Conservation (phyloP, 345 rosid genomes). For the Tarenaya hassleriana region DNA sequence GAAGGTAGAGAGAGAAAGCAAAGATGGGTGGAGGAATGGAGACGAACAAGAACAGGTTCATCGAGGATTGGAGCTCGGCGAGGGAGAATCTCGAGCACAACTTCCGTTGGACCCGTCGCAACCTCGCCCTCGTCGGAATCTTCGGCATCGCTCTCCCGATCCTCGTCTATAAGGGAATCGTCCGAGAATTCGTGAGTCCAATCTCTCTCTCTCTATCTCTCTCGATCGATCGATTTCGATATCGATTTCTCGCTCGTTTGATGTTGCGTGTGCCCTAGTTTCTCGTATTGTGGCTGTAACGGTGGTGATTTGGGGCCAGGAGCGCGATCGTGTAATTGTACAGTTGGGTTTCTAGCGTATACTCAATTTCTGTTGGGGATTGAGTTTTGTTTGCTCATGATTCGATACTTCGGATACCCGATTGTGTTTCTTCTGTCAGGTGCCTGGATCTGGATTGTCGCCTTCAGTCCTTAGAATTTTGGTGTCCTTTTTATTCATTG, state of each 20-base stretch:
- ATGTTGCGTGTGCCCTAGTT: conserved; percentile 22
- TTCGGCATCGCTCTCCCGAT: conserved; percentile 85
- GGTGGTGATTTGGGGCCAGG: neutral
- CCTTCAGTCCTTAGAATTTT: too few relatives aligned
- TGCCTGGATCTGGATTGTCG: too few relatives aligned
- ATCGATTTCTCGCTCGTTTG: conserved; percentile 4
- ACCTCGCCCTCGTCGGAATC: conserved; percentile 74
- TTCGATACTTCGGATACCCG: too few relatives aligned
- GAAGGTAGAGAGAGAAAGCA: conserved; percentile 8
- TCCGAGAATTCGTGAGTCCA: conserved; percentile 60
- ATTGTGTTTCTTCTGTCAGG: too few relatives aligned
- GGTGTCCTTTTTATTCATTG: too few relatives aligned
- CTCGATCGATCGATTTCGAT: neutral
- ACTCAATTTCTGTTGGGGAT: too few relatives aligned
- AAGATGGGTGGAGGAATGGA: conserved; percentile 97
- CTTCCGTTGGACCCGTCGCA: conserved; percentile 95
- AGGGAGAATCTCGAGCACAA: conserved; percentile 90
- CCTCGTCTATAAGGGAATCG: conserved; percentile 84
- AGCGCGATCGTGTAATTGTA: neutral
- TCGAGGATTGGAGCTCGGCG: conserved; percentile 80
- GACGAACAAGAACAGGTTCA: conserved; percentile 77
- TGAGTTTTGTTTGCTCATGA: too few relatives aligned
- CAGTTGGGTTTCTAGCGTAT: neutral
- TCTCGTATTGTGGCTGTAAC: neutral
- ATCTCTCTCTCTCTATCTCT: neutral